Evolutionary conservation across 2,329 filamentous ascomycete genomes (phyloP), one percentile per base, ranked within the genome.

Genomic region (Arthrinium phaeospermum): DNA sequence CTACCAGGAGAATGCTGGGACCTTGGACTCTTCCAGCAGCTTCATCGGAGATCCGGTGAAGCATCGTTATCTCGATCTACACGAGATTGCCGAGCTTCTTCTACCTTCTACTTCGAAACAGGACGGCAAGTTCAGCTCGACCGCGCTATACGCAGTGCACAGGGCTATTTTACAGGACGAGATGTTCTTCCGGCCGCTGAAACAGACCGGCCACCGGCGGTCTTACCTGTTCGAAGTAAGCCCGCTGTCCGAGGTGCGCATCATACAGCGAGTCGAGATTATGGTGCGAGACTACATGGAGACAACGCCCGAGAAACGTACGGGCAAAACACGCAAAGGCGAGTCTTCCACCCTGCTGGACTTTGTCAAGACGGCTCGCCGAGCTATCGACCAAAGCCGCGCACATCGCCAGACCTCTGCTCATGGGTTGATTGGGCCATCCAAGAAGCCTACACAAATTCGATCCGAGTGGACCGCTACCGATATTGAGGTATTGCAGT

Each of bases 141-240:
- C 85, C 41, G 86, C 87, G 12, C 81, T 94, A 6, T 93, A 94
- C 77, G 93, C 93, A 4, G 90, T 95, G 8, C 91, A 94, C 75
- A 89, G 89, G 71, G 88, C 91, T 12, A 79, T 96, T 10, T 80
- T 86, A 34, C 84, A 86, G 53, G 87, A 91, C 73, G 90, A 91
- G 12, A 85, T 90, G 70, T 89, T 86, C 41, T 93, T 95, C 78
- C 85, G 86, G 2, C 84, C 86, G 2, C 74, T 88, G 79, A 80
- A 86, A 81, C 77, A 87, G 74, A 79, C 86, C 81, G 81, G 87
- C 81, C 79, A 79, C 85, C 78, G 90, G 82, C 77, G 87, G 81
- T 80, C 88, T 10, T 86, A 87, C 73, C 76, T 93, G 44, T 93
- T 92, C 76, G 88, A 91, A 74, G 86, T 95, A 72, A 85, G 87